Evolutionary conservation across 1,139 yeast species (phyloP).

Genomic region (Pneumocystis murina): DNA sequence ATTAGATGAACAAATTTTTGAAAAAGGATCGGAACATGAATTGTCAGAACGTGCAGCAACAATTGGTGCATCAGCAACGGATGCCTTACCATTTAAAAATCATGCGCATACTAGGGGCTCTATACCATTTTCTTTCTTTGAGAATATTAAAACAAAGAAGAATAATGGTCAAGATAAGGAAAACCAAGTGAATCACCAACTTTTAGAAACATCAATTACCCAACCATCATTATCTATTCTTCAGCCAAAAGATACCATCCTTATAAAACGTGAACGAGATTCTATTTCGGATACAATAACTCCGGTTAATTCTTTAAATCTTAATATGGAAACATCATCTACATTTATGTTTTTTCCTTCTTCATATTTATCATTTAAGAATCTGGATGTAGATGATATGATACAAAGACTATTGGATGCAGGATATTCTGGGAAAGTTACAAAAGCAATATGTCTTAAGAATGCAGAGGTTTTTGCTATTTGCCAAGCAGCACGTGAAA

Average conservation of each 20-base stretch:
- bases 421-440: constrained; percentile 85
- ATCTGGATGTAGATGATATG: constrained; percentile 55
- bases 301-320: constrained; percentile 4
- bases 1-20: background rate
- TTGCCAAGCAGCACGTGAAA: constrained; percentile 76
- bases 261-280: constrained; percentile 9
- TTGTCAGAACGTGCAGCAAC: background rate
- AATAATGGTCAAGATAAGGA: background rate
- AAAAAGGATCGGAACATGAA: background rate
- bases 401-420: constrained; percentile 85
- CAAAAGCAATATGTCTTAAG: constrained; percentile 76
- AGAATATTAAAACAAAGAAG: background rate
- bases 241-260: constrained; percentile 13
- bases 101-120: background rate
- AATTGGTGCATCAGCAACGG: background rate
- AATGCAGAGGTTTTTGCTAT: constrained; percentile 73
- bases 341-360: constrained; percentile 7
- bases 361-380: constrained; percentile 5
- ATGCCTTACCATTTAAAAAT: background rate
- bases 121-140: background rate
- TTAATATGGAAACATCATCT: background rate
- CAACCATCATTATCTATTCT: constrained; percentile 10
- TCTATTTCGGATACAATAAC: constrained; percentile 8
- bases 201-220: background rate
- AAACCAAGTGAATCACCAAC: background rate